Evolutionary conservation across 139 green algal species (phyloP).

Genomic region (Picochlorum sp.): DNA sequence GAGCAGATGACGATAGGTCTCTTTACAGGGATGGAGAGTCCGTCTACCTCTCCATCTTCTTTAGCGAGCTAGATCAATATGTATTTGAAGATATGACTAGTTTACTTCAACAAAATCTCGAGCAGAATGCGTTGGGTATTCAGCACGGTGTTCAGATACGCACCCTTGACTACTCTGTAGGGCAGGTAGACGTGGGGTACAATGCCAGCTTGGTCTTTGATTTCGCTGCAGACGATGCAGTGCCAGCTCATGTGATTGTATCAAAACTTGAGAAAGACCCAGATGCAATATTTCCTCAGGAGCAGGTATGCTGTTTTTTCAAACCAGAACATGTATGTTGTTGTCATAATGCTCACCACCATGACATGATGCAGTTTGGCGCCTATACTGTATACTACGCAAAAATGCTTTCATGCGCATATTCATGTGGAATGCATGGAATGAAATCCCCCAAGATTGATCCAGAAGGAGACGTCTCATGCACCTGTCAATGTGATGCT

Average conservation of each 20-base stretch:
- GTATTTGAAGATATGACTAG: too few species aligned
- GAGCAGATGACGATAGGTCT: too few species aligned
- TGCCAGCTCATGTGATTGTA: background rate
- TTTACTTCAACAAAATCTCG: too few species aligned
- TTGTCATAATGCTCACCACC: background rate
- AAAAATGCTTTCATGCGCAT: background rate
- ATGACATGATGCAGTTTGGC: background rate
- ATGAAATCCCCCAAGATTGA: background rate
- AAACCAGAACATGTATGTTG: too few species aligned
- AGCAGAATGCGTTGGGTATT: too few species aligned
- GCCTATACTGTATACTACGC: background rate
- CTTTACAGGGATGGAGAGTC: too few species aligned
- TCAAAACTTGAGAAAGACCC: background rate
- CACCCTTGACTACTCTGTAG: too few species aligned
- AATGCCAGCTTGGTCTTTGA: background rate
- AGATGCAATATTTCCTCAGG: background rate
- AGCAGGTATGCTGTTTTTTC: background rate
- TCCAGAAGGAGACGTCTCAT: background rate
- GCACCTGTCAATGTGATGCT: conserved; percentile 9
- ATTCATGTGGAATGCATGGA: conserved; percentile 9
- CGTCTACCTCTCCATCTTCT: too few species aligned
- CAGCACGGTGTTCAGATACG: too few species aligned
- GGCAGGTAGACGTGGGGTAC: too few species aligned
- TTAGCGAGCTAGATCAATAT: too few species aligned
- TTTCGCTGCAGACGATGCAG: background rate